phyloP scores from a whole-genome alignment of 768 basidiomycete genomes.

The Amanita rimosa region DNA sequence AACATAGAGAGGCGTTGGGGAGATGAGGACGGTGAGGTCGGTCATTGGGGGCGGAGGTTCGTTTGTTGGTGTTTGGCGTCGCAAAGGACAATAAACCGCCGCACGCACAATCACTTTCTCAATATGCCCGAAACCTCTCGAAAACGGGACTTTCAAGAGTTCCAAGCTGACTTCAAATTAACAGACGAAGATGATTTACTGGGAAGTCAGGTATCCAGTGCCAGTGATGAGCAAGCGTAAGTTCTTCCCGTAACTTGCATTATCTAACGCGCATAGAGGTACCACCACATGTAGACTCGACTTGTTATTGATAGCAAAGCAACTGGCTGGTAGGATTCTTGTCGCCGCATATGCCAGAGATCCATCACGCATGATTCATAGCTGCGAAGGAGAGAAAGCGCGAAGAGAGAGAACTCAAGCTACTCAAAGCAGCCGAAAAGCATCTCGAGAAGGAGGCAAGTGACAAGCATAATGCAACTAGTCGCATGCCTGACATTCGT shows the following conservation, averaged over 20 bases:
- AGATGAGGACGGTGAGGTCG: slow-evolving; percentile 40
- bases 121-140: not conserved
- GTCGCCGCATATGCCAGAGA: not conserved
- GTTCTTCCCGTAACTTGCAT: not conserved
- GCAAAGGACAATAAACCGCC: no score
- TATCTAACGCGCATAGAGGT: not conserved
- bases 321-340: not conserved
- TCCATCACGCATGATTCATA: not conserved
- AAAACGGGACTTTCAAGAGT: not conserved
- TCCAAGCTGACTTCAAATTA: not conserved
- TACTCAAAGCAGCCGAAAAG: slow-evolving; percentile 12
- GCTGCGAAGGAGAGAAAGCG: slow-evolving; percentile 11
- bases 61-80: not conserved
- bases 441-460: slow-evolving; percentile 13
- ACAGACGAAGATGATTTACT: not conserved
- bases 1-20: slow-evolving; percentile 33
- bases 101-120: no score
- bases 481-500: not conserved
- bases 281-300: not conserved
- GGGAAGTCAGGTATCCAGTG: not conserved
- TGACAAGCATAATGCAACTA: not conserved
- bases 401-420: slow-evolving; percentile 12
- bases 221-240: not conserved
- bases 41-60: slow-evolving; percentile 24
- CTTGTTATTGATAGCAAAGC: not conserved